A percentile compares a stretch with the other conserved stretches of the same genome.
These are phyloP conservation scores for Citrullus amarus DNA, from an alignment of 306 rosid genomes.

Conservation along the genomic window DNA sequence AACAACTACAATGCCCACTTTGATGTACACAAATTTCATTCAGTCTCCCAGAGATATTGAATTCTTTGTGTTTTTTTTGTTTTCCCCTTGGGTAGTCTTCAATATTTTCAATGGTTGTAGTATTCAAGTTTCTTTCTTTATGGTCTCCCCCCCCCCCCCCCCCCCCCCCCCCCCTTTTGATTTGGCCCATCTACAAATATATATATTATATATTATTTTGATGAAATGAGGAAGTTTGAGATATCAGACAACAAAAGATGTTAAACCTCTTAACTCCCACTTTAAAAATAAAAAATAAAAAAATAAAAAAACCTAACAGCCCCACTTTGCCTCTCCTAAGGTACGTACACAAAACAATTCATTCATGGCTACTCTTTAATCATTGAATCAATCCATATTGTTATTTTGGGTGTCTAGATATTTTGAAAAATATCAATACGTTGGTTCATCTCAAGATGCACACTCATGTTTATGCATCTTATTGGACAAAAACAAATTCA, in stretches of 20 bases:
- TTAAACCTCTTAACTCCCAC: neutral
- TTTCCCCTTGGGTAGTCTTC: neutral
- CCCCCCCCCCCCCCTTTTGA: neutral
- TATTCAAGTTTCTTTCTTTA: neutral
- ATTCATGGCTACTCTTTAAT: neutral
- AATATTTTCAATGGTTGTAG: neutral
- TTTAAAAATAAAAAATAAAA: no score
- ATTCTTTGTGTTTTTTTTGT: neutral
- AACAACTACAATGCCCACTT: neutral
- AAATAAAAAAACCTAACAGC: no score
- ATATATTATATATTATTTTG: neutral
- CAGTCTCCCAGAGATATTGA: no score
- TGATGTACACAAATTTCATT: no score
- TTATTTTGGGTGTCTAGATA: no score
- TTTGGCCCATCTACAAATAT: neutral
- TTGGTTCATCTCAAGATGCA: no score
- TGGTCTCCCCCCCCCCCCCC: neutral
- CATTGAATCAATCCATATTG: neutral
- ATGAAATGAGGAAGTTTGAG: neutral
- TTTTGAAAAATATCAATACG: no score
- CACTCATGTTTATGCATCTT: no score
- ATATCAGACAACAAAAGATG: slow-evolving; percentile 4
- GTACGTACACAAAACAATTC: neutral
- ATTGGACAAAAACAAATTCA: no score
- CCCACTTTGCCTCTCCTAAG: neutral